These are phyloP conservation scores for Proliferodiscus dingleyae DNA, from an alignment of 2,329 filamentous ascomycete species.

Conservation along the genomic window DNA sequence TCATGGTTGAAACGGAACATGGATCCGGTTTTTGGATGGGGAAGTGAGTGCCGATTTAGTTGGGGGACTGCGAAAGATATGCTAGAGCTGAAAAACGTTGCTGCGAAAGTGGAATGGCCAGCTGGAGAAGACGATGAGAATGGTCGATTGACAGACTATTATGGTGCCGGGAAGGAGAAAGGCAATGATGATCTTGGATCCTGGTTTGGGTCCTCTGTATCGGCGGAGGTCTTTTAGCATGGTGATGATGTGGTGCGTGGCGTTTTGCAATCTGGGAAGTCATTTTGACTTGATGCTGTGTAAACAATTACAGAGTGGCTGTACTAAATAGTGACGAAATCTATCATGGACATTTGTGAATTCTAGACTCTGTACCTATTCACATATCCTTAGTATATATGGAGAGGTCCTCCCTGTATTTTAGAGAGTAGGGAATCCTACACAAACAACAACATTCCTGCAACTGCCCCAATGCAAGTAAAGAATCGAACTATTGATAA, in stretches of 20 bases:
- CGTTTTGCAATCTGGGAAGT: no score
- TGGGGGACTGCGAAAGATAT: conserved; percentile 95
- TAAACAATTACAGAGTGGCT: no score
- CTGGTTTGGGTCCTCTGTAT: conserved; percentile 65
- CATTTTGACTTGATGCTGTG: no score
- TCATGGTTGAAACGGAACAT: conserved; percentile 80
- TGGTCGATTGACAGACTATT: conserved; percentile 72
- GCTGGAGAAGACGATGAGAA: conserved; percentile 64
- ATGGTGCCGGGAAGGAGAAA: conserved; percentile 38
- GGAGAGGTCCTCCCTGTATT: no score
- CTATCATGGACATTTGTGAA: no score
- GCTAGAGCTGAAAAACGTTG: conserved; percentile 59
- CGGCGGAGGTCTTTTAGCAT: conserved; percentile 27
- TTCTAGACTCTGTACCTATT: no score
- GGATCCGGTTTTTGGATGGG: conserved; percentile 94
- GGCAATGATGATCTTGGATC: conserved; percentile 57
- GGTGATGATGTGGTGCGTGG: neutral
- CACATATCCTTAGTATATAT: no score
- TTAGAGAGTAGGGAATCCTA: no score
- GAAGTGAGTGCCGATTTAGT: conserved; percentile 85
- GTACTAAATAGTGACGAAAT: no score
- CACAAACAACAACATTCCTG: no score
- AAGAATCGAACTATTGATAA: no score
- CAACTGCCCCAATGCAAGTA: no score
- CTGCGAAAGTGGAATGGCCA: conserved; percentile 80